Conservation (phyloP, 768 basidiomycete species). For the Glaciozyma antarctica region DNA sequence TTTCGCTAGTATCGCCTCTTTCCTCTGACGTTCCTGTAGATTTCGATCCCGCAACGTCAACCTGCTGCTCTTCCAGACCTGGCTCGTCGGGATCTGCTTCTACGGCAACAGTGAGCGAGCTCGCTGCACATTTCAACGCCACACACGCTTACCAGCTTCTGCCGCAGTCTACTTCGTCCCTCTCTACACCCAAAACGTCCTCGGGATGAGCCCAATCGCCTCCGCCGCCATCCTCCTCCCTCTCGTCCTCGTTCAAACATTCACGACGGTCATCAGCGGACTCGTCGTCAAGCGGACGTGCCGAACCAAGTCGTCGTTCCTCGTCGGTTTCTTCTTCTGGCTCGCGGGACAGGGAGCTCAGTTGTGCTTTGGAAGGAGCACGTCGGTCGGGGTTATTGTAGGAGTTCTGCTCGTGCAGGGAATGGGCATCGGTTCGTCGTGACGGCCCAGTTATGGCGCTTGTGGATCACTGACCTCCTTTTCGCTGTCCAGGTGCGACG, state of each 20-base stretch:
- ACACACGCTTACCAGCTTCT: too few species aligned
- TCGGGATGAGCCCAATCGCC: conserved; percentile 31
- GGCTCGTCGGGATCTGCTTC: conserved; percentile 36
- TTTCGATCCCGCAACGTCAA: conserved; percentile 32
- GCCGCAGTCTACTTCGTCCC: conserved; percentile 32
- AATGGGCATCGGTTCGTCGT: conserved; percentile 29
- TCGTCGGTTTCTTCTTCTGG: conserved; percentile 35
- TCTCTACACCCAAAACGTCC: conserved; percentile 35
- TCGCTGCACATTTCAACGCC: too few species aligned
- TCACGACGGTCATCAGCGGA: conserved; percentile 31
- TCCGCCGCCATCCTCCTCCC: conserved; percentile 36
- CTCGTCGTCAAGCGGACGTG: conserved; percentile 34
- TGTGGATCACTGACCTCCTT: too few species aligned
- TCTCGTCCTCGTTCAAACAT: conserved; percentile 34
- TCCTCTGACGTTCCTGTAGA: conserved; percentile 6
- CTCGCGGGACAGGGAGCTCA: conserved; percentile 31
- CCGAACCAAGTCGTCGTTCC: conserved; percentile 33
- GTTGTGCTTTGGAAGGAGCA: conserved; percentile 27
- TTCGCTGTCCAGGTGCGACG: conserved; percentile 25
- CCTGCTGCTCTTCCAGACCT: conserved; percentile 34
- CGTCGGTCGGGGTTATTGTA: conserved; percentile 24
- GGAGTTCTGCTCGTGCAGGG: conserved; percentile 34
- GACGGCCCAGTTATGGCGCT: too few species aligned
- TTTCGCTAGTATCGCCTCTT: background rate
- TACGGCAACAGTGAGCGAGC: conserved; percentile 33